A percentile compares a stretch with the other conserved stretches of the same genome.
Evolutionary conservation across 345 rosid species (phyloP).

Genomic region (Excoecaria agallocha): DNA sequence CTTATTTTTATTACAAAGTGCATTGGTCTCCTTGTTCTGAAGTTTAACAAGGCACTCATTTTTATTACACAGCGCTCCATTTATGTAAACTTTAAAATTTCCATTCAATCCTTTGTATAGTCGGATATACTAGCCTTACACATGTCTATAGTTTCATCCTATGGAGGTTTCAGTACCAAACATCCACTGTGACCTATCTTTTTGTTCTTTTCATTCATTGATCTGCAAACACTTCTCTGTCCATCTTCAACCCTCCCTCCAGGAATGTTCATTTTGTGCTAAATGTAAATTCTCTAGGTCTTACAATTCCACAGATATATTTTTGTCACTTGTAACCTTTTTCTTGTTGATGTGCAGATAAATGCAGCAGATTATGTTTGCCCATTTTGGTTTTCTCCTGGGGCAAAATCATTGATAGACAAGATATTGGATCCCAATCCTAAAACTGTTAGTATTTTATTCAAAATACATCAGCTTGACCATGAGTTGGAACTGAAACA

Average conservation of each 20-base stretch:
- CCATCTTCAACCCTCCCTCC: slow-evolving; percentile 4
- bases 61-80: background rate
- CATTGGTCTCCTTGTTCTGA: background rate
- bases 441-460: slow-evolving; percentile 64
- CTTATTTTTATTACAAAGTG: background rate
- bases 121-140: background rate
- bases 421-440: slow-evolving; percentile 78
- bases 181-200: slow-evolving; percentile 1
- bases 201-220: background rate
- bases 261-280: slow-evolving; percentile 5
- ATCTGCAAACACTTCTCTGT: too few species aligned
- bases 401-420: slow-evolving; percentile 59
- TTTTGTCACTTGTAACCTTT: slow-evolving; percentile 16
- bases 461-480: slow-evolving; percentile 7
- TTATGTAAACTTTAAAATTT: background rate
- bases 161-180: slow-evolving; percentile 12
- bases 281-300: slow-evolving; percentile 6
- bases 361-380: slow-evolving; percentile 70
- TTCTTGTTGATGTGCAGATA: slow-evolving; percentile 45
- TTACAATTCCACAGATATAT: slow-evolving; percentile 7
- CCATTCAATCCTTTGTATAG: background rate
- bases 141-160: background rate
- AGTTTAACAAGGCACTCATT: background rate
- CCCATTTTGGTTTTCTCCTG: slow-evolving; percentile 84
- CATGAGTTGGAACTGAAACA: background rate